These are phyloP conservation scores for Penicillium vulpinum DNA, from an alignment of 2,329 filamentous ascomycete genomes.

Conservation along the genomic window DNA sequence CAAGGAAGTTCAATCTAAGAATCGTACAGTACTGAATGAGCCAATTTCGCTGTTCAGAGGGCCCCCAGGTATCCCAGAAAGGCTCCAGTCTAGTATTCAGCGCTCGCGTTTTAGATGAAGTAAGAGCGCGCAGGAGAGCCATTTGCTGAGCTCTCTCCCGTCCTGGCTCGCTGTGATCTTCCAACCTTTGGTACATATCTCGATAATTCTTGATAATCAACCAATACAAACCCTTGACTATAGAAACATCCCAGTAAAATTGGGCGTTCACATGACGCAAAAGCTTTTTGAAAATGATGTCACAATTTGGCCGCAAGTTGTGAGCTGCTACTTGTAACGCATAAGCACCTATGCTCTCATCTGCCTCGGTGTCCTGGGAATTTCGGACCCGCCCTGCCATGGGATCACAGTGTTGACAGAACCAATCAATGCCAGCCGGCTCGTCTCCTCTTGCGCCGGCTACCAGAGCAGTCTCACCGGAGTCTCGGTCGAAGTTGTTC, in stretches of 20 bases:
- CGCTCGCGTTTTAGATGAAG: background rate
- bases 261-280: background rate
- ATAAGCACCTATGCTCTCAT: background rate
- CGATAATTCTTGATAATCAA: background rate
- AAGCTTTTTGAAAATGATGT: background rate
- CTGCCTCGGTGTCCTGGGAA: background rate
- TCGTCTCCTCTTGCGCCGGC: background rate
- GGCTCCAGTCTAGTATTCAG: background rate
- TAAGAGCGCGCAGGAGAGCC: background rate
- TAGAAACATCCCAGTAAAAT: background rate
- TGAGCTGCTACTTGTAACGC: constrained; percentile 2
- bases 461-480: background rate
- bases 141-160: background rate
- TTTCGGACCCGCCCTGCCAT: background rate
- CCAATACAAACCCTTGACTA: constrained; percentile 1
- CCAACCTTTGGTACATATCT: background rate
- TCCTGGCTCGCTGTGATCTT: background rate
- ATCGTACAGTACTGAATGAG: background rate
- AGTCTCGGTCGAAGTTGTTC: background rate
- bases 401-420: constrained; percentile 3
- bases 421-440: constrained; percentile 1
- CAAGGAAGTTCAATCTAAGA: background rate
- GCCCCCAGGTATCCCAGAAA: background rate
- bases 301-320: background rate
- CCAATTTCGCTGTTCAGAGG: background rate